Evolutionary conservation across 2,329 filamentous ascomycete species (phyloP).

Genomic region (Neofusicoccum sp.): DNA sequence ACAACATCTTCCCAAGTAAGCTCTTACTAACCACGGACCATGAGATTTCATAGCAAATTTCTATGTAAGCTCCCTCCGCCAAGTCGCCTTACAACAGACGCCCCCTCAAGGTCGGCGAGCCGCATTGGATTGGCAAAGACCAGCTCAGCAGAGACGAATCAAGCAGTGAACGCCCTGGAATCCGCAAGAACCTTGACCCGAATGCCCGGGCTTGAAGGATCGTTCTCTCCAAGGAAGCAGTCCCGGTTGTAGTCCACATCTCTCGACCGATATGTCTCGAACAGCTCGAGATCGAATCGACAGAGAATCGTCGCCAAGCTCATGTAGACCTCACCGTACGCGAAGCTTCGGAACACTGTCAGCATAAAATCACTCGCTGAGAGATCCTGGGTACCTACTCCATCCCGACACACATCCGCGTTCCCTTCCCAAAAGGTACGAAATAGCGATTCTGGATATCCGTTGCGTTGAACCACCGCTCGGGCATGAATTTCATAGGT

Average conservation of each 20-base stretch:
- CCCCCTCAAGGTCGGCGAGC: no score
- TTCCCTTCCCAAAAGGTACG: slow-evolving; percentile 22
- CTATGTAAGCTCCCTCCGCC: no score
- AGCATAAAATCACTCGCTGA: no score
- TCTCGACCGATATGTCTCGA: slow-evolving; percentile 22
- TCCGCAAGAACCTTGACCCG: neutral
- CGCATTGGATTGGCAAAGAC: no score
- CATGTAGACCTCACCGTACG: slow-evolving; percentile 22
- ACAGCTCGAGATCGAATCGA: slow-evolving; percentile 14
- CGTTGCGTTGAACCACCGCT: slow-evolving; percentile 19
- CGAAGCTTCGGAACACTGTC: slow-evolving; percentile 14
- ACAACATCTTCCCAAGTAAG: no score
- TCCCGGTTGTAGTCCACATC: neutral
- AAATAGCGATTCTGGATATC: slow-evolving; percentile 21
- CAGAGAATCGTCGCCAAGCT: slow-evolving; percentile 16
- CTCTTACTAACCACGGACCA: no score
- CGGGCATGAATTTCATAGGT: slow-evolving; percentile 20
- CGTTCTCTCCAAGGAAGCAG: neutral
- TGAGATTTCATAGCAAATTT: no score
- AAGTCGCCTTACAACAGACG: no score
- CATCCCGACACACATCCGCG: slow-evolving; percentile 22
- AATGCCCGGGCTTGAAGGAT: neutral
- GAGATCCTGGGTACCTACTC: slow-evolving; percentile 22
- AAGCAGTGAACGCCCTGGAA: neutral
- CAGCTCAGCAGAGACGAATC: no score